A percentile compares a stretch with the other conserved stretches of the same genome.
These are phyloP conservation scores for Reticulascus tulasneorum DNA, from an alignment of 2,329 filamentous ascomycete genomes.

Conservation along the genomic window DNA sequence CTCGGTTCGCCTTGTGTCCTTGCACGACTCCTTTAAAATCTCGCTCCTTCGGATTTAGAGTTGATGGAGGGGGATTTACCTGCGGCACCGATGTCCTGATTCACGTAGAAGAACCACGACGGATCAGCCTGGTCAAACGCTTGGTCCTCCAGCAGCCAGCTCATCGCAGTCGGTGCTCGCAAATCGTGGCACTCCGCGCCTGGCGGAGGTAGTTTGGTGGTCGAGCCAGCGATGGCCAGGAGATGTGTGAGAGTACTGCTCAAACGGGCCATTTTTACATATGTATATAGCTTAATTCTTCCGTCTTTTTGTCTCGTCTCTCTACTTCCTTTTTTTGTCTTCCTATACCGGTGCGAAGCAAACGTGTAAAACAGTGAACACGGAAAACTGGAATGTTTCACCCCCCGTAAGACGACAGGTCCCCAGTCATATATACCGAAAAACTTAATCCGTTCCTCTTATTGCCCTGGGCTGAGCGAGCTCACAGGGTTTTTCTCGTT, in stretches of 20 bases:
- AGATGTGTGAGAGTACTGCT: conserved; percentile 7
- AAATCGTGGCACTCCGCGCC: conserved; percentile 5
- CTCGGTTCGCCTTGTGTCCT: conserved; percentile 12
- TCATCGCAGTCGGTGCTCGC: conserved; percentile 9
- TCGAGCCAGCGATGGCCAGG: conserved; percentile 6
- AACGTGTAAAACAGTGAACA: too few species aligned
- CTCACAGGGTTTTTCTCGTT: too few species aligned
- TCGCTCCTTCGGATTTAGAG: not conserved
- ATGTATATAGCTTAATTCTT: conserved; percentile 5
- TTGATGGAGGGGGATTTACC: not conserved
- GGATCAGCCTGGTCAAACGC: conserved; percentile 12
- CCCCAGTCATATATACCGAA: too few species aligned
- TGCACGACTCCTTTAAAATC: conserved; percentile 1
- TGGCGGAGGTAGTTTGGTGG: not conserved
- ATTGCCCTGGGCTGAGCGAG: too few species aligned
- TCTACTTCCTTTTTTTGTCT: too few species aligned
- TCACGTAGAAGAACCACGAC: conserved; percentile 14
- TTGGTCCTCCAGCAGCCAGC: conserved; percentile 11
- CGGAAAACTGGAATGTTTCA: too few species aligned
- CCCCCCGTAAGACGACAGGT: too few species aligned
- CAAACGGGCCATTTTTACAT: conserved; percentile 9
- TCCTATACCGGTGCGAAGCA: too few species aligned
- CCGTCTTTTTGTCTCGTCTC: too few species aligned
- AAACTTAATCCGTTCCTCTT: too few species aligned
- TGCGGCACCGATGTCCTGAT: conserved; percentile 12